phyloP scores from a whole-genome alignment of 1,139 yeast genomes.

The Debaryomyces sp. region DNA sequence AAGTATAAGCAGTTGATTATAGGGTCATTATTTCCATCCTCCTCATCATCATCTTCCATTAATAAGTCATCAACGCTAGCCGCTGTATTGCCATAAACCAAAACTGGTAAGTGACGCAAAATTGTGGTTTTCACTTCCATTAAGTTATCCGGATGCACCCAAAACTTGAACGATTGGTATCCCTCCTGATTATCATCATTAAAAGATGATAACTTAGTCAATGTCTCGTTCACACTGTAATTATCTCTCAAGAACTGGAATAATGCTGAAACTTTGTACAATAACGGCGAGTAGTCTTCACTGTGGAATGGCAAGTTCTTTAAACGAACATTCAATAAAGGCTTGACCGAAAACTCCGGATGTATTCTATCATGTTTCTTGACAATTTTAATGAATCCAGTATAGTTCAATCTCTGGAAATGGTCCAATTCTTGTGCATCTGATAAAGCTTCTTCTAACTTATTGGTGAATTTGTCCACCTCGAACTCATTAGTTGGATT shows the following conservation, averaged over 20 bases:
- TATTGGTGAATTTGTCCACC: constrained; percentile 57
- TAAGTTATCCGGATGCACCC: constrained; percentile 95
- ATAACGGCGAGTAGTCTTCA: constrained; percentile 91
- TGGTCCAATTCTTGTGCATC: constrained; percentile 85
- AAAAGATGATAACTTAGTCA: constrained; percentile 48
- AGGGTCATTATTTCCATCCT: constrained; percentile 60
- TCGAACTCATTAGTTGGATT: constrained; percentile 45
- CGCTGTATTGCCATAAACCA: constrained; percentile 63
- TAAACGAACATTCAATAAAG: constrained; percentile 83
- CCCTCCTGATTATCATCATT: constrained; percentile 53
- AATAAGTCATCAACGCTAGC: constrained; percentile 38
- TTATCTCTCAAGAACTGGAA: constrained; percentile 83
- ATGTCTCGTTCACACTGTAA: constrained; percentile 41
- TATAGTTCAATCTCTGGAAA: constrained; percentile 87
- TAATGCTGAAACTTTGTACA: constrained; percentile 81
- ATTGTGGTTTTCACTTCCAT: constrained; percentile 97
- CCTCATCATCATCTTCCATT: constrained; percentile 33
- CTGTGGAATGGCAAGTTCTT: constrained; percentile 88
- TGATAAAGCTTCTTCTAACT: constrained; percentile 72
- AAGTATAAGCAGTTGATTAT: constrained; percentile 85
- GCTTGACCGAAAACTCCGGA: constrained; percentile 81
- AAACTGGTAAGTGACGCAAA: constrained; percentile 88
- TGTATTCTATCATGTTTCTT: constrained; percentile 95
- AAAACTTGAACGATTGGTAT: constrained; percentile 81
- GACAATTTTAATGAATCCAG: constrained; percentile 92